Evolutionary conservation across 176 grass and related monocot species (phyloP).

Genomic region (Pontederia paniculata): DNA sequence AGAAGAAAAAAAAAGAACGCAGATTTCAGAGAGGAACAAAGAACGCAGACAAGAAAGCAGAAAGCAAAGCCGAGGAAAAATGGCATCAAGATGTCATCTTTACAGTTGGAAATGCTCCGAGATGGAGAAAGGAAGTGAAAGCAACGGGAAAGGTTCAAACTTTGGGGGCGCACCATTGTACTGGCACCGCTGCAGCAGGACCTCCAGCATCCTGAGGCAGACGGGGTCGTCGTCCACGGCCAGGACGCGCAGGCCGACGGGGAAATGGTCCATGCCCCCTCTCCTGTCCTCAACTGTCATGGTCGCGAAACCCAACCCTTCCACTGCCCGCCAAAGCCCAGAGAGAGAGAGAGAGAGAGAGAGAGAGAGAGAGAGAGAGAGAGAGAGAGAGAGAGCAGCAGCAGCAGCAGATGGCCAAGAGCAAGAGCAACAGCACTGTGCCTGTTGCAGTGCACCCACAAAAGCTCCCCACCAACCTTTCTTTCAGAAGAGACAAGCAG

Average conservation of each 20-base stretch:
- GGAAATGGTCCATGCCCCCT: constrained; percentile 17
- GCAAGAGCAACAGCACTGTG: no score
- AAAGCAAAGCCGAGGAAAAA: neutral
- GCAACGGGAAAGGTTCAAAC: neutral
- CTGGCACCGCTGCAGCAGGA: constrained; percentile 11
- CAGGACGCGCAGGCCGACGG: constrained; percentile 23
- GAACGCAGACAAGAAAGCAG: neutral
- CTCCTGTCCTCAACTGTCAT: constrained; percentile 20
- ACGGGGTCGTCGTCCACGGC: constrained; percentile 22
- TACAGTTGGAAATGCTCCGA: neutral
- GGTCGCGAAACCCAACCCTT: neutral
- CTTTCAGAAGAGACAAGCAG: no score
- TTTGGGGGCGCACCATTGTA: constrained; percentile 1
- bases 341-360: neutral
- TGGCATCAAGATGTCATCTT: neutral
- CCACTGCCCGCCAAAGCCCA: neutral
- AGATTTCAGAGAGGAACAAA: no score
- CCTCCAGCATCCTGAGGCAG: constrained; percentile 23
- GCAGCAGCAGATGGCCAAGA: no score
- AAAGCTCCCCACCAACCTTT: no score
- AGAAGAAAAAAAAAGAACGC: no score
- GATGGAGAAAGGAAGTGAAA: neutral
- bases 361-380: neutral
- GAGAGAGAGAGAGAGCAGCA: constrained; percentile 1
- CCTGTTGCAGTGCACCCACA: no score